Percentiles rank a stretch among this genome's conserved stretches.
Evolutionary conservation across 2,329 filamentous ascomycete genomes (phyloP).

Genomic region (Pyricularia grisea): DNA sequence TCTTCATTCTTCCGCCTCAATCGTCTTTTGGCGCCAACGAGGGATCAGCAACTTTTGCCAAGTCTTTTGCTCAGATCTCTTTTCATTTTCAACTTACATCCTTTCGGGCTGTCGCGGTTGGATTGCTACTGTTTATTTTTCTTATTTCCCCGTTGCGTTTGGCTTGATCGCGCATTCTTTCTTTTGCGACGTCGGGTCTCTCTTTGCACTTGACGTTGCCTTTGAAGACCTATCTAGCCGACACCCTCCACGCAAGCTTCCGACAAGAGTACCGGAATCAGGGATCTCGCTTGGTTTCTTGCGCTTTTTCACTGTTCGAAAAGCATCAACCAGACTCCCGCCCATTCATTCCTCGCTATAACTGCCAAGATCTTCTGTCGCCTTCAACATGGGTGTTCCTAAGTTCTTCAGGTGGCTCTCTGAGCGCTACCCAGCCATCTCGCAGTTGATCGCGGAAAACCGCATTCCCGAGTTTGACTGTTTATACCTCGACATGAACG

Average conservation of each 20-base stretch:
- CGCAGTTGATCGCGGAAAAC: conserved; percentile 96
- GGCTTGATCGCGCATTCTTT: background rate
- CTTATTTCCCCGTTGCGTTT: background rate
- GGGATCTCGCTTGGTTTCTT: background rate
- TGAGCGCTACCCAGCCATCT: conserved; percentile 97
- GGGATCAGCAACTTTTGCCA: conserved; percentile 4
- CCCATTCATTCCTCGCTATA: background rate
- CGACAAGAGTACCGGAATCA: background rate
- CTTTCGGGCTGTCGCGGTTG: background rate
- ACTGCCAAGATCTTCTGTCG: background rate
- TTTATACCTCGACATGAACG: conserved; percentile 97
- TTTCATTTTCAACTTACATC: background rate
- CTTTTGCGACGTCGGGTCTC: background rate
- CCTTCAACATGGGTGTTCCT: conserved; percentile 40
- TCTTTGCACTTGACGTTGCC: background rate
- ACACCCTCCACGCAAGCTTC: background rate
- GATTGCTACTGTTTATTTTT: background rate
- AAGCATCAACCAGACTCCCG: background rate
- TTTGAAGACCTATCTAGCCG: background rate
- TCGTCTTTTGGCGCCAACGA: conserved; percentile 5
- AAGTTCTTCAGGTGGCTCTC: conserved; percentile 99
- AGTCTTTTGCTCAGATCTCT: background rate
- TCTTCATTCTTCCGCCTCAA: background rate
- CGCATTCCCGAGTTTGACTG: conserved; percentile 98
- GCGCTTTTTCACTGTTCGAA: background rate